Evolutionary conservation across 2,329 filamentous ascomycete species (phyloP), one percentile per base, ranked within the genome.

Genomic region (Aspergillus intermedius): DNA sequence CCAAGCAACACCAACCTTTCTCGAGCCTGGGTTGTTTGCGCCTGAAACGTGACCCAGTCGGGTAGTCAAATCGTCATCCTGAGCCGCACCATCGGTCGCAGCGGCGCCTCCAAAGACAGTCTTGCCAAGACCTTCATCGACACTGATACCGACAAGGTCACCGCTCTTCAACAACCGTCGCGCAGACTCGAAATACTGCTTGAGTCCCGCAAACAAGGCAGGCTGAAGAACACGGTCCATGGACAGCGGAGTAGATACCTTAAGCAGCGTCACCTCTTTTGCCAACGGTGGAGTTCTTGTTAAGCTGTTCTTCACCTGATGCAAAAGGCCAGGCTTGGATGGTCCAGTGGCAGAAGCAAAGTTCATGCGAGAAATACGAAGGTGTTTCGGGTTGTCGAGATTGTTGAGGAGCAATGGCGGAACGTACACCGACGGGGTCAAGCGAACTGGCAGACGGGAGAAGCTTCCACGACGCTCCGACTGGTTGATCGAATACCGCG

Each of bases 391-490:
- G 47, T 82, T 82, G 3, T 88, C 85, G 25, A 98, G 74, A 60
- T 98, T 98, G 41, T 88, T 85, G 4, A 97, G 77, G 40, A 97
- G 76, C 21, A 97, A 77, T 0, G 93, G 93, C 2, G 93, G 95
- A 22, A 91, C 77, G 60, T 93, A 93, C 4, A 88, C 76, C 0
- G 67, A 72, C 59, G 88, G 86, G 1, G 85, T 72, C 25, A 73
- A 58, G 21, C 71, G 66, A 42, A 68, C 63, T 4, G 70, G 65
- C 13, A 70, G 65, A 23, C 75, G 76, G 5, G 77, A 75, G 39
- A 82, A 74, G 59, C 80, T 83, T 23, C 77, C 74, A 49, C 77
- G 71, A 45, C 79, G 68, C 10, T 76, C 69, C 12, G 70, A 70
- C 35, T 68, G 67, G 52, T 79, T 76, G 41, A 82, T 74, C 4